Base-by-base conservation (phyloP, 2,329 filamentous ascomycete genomes). In the Blumeriella jaapii region DNA sequence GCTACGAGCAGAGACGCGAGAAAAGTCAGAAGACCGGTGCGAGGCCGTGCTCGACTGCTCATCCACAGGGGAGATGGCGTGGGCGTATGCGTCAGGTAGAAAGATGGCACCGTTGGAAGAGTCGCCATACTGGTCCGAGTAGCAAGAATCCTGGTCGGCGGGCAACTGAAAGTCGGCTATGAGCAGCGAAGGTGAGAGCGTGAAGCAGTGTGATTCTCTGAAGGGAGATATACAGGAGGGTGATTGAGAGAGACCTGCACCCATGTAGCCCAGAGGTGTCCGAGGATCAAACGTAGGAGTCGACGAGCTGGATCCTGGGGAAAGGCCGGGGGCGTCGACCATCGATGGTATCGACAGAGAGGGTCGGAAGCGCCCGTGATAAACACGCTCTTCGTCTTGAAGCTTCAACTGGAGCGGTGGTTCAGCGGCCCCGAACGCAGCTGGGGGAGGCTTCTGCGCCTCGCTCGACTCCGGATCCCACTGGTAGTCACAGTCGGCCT, bases 401-500 rank as follows among this genome's bases (percentile, higher is more conserved):
- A 54, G 30, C n/a, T 42, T 43, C 7, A 50, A 36, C 14, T 49
- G 42, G 7, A 50, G 30, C n/a, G 20, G 29, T 17, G 42, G 34
- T 34, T 46, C 41, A 18, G 30, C 15, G n/a, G n/a, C n/a, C 12
- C 23, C 19, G 6, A 39, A 13, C 3, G 38, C 20, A 31, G 35
- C 38, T 46, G 50, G 10, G 58, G 6, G 28, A 15, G 13, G 29
- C 29, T 15, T 47, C 40, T 30, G 43, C 44, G 8, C 75, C 71
- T 34, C 69, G 47, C 0, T 72, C 77, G 3, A 65, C 60, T 11
- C n/a, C n/a, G 69, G 67, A 39, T 75, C 71, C 74, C 74, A 79
- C 28, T 74, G 68, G 46, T 76, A 79, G 42, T 79, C 68, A 50
- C 72, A 79, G 54, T 78, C 64, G 6, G 74, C 28, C 53, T 80